These are phyloP conservation scores for Populus nigra DNA, from an alignment of 345 rosid species.

Conservation along the genomic window DNA sequence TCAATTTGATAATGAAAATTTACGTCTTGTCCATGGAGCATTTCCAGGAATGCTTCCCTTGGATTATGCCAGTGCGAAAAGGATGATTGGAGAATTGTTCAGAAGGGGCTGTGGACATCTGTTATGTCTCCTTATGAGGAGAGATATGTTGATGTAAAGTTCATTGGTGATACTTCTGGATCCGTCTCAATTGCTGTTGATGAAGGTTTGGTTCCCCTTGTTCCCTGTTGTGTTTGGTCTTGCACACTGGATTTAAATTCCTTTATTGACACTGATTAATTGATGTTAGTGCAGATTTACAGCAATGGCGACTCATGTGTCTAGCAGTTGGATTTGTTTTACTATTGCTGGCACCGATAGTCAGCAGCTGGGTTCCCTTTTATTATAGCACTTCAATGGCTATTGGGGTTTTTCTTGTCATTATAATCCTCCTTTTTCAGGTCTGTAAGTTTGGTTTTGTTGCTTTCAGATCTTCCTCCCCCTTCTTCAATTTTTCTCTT, in stretches of 20 bases:
- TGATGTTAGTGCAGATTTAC: conserved; percentile 55
- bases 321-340: conserved; percentile 59
- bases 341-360: conserved; percentile 67
- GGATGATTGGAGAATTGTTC: conserved; percentile 67
- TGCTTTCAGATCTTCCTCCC: background rate
- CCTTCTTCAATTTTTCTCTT: background rate
- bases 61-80: conserved; percentile 64
- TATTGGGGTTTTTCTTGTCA: conserved; percentile 77
- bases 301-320: conserved; percentile 74
- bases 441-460: conserved; percentile 34
- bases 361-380: conserved; percentile 91
- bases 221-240: background rate
- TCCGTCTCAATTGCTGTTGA: conserved; percentile 44
- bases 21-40: conserved; percentile 2
- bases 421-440: conserved; percentile 79
- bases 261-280: background rate
- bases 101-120: conserved; percentile 61
- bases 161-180: conserved; percentile 45
- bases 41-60: conserved; percentile 68
- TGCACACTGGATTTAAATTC: background rate
- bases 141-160: conserved; percentile 72
- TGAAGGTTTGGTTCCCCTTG: conserved; percentile 48
- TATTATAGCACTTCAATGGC: conserved; percentile 93
- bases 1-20: background rate
- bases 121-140: conserved; percentile 74